A percentile compares a stretch with the other conserved stretches of the same genome.
These are phyloP conservation scores for Adansonia grandidieri DNA, from an alignment of 441 rosid species.

Conservation along the genomic window DNA sequence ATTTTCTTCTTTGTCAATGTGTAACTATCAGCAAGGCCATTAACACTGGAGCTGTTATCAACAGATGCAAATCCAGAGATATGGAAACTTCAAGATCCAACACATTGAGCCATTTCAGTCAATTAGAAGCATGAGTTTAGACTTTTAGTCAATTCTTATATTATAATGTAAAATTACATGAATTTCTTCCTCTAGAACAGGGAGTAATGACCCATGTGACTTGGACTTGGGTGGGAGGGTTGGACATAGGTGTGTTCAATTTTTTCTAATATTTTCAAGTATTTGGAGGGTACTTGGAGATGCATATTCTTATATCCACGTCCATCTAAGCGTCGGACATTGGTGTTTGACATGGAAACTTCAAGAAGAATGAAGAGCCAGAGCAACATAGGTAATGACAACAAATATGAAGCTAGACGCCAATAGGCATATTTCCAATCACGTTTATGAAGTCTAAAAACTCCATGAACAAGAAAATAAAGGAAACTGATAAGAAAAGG, in stretches of 20 bases:
- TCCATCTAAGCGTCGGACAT: too few relatives aligned
- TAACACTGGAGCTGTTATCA: neutral
- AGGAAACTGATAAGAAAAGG: neutral
- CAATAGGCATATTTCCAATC: neutral
- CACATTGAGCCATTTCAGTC: neutral
- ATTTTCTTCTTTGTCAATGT: neutral
- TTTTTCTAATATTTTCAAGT: too few relatives aligned
- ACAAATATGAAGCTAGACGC: neutral
- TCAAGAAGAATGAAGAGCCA: too few relatives aligned
- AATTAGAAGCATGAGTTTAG: neutral
- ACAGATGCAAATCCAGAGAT: neutral
- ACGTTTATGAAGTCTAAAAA: neutral
- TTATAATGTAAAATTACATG: neutral
- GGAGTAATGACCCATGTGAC: neutral
- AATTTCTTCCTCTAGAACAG: neutral
- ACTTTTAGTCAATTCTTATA: neutral
- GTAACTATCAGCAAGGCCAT: neutral
- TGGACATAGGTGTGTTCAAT: too few relatives aligned
- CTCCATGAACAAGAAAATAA: neutral
- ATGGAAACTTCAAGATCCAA: constrained; percentile 1
- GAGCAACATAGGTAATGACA: neutral
- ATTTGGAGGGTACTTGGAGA: too few relatives aligned
- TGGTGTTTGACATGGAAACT: too few relatives aligned
- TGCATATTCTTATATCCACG: too few relatives aligned
- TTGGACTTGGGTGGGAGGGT: too few relatives aligned